Base-by-base conservation (phyloP, 2,329 filamentous ascomycete species). In the Calonectria fujianensis region DNA sequence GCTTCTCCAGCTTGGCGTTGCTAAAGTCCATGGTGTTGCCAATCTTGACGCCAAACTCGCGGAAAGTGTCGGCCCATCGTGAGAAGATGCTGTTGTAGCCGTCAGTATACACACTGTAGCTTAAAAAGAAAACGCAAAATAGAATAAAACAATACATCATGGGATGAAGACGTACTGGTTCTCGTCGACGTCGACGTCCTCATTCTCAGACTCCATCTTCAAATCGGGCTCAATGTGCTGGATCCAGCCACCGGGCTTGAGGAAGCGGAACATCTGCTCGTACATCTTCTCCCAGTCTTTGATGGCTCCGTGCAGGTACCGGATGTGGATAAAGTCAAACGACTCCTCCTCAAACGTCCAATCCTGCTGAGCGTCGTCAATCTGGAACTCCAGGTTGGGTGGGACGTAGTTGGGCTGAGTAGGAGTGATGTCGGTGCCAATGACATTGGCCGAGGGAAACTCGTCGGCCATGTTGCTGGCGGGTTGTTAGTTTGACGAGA, bases 301-400 rank as follows among this genome's bases (percentile, higher is more conserved):
- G 0, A 85, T 82, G 0, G 76, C 74, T 0, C 82, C 83, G 2
- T 81, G 77, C 10, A 85, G 54, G 35, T 80, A 81, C 0, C 83
- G 82, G 2, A 82, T 76, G 35, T 85, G 83, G 29, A 85, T 80
- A 32, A 82, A 85, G 64, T 85, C 84, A 31, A 82, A 80, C 0
- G 80, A 77, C 1, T 80, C 74, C 0, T 77, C 76, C 13, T 80
- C 75, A 41, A 79, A 81, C 0, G 90, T 85, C 91, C 91, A 92
- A 1, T 82, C 79, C 3, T 74, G 67, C 27, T 83, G 78, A 11
- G 79, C 80, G 41, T 86, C 83, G 16, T 86, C 85, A 20, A 87
- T 82, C 20, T 85, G 80, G 63, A 86, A 86, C 4, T 78, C 76
- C 7, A 84, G 66, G n/a, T 86, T 86, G 3, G 85, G 84, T 0